Evolutionary conservation across 1,139 yeast genomes (phyloP), one percentile per base, ranked within the genome.

Genomic region (Suhomyces bribrorum): DNA sequence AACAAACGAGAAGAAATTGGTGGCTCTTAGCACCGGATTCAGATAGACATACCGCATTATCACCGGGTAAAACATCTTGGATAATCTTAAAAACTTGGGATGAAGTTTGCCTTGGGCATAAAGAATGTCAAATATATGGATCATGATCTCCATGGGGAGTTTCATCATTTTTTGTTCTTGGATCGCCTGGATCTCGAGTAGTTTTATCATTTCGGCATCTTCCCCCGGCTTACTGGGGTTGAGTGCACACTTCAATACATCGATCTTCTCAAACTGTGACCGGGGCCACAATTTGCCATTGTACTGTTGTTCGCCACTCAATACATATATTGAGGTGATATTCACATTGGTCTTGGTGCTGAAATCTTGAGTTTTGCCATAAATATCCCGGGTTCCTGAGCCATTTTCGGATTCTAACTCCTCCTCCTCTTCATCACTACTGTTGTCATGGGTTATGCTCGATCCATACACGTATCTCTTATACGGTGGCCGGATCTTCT

Each of bases 401-500:
- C 22, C 38, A 30, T 40, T 43, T 28, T 43, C 49, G 34, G 56
- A 66, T 15, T 54, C 61, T 8, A 52, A 62, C 2, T 59, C 64
- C 30, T 57, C 66, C 5, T 53, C 64, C 3, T 59, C 66, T n/a
- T 64, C 73, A 31, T 64, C 76, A 40, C 59, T 66, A 40, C 64
- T 56, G 52, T 68, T 54, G 17, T 52, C 58, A 14, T 46, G 48
- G 5, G 64, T 59, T 34, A 61, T 71, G 36, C 75, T 73, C 22
- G 75, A 71, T 27, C 84, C 82, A 48, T 86, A 88, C 12, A 83
- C 86, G 60, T 84, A 85, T 63, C 83, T 77, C 64, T 81, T 75
- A 62, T 86, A 88, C 30, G 92, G 86, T 52, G 84, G 81, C 59
- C 83, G 81, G 40, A 75, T 69, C 71, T 88, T 83, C 69, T 85